These are phyloP conservation scores for Cladosporium sp. DNA, from an alignment of 2,329 filamentous ascomycete species.

Conservation along the genomic window DNA sequence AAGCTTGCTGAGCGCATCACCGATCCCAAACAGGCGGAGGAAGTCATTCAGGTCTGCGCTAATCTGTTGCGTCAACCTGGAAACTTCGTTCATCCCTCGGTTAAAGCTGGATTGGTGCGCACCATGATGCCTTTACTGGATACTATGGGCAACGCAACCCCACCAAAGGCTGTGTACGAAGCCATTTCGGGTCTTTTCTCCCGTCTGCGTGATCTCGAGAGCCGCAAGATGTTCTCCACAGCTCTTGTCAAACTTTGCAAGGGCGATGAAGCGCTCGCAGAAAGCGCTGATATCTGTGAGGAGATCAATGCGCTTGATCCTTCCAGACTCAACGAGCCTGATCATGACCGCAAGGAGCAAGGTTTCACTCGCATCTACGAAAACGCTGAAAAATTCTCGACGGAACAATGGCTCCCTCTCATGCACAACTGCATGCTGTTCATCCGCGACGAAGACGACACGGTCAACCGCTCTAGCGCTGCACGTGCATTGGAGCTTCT, in stretches of 20 bases:
- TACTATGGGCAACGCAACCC: conserved; percentile 11
- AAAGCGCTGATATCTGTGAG: conserved; percentile 66
- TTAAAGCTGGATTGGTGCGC: conserved; percentile 74
- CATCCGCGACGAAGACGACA: conserved; percentile 80
- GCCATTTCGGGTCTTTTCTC: conserved; percentile 79
- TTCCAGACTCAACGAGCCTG: conserved; percentile 73
- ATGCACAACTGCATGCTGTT: conserved; percentile 87
- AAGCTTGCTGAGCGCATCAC: conserved; percentile 67
- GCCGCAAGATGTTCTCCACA: conserved; percentile 68
- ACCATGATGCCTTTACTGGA: conserved; percentile 70
- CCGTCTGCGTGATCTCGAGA: conserved; percentile 79
- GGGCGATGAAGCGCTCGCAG: conserved; percentile 56
- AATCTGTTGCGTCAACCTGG: conserved; percentile 83
- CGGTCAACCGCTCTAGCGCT: conserved; percentile 78
- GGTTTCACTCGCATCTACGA: conserved; percentile 72
- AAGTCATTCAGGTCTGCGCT: conserved; percentile 72
- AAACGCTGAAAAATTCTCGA: conserved; percentile 57
- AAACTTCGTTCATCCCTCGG: conserved; percentile 73
- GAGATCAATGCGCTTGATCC: conserved; percentile 76
- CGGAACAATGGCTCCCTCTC: conserved; percentile 79
- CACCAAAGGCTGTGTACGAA: conserved; percentile 58
- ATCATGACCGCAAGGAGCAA: conserved; percentile 75
- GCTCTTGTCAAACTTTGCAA: conserved; percentile 68
- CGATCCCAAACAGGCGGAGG: conserved; percentile 64
- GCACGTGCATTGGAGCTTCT: conserved; percentile 77